Conservation (phyloP, 306 rosid species). For the Rubus parviflorus region DNA sequence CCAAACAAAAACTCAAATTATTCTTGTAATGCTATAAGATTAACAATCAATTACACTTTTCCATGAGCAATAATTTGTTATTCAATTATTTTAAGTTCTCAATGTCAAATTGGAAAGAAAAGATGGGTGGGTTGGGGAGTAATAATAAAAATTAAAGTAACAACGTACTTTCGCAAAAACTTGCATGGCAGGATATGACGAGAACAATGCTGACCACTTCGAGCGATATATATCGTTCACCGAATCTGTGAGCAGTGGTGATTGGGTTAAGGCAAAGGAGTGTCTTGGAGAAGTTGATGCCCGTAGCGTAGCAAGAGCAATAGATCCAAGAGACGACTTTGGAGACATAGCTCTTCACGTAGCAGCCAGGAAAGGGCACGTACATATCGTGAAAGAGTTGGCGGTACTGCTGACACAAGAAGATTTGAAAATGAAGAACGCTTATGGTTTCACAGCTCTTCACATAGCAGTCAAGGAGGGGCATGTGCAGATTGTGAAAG, state of each 20-base stretch:
- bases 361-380: not conserved
- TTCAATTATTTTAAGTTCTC: too few relatives aligned
- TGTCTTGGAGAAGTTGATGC: not conserved
- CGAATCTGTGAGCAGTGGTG: not conserved
- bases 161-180: too few relatives aligned
- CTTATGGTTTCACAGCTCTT: not conserved
- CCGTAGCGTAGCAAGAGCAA: not conserved
- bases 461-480: not conserved
- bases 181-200: too few relatives aligned
- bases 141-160: too few relatives aligned
- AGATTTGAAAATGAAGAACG: not conserved
- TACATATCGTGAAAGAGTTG: not conserved
- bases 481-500: not conserved
- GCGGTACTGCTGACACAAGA: not conserved
- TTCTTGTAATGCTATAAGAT: too few relatives aligned
- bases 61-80: too few relatives aligned
- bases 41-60: too few relatives aligned
- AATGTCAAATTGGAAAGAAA: too few relatives aligned
- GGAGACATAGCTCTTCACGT: not conserved
- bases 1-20: too few relatives aligned
- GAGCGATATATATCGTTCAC: not conserved
- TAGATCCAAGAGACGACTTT: not conserved
- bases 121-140: too few relatives aligned
- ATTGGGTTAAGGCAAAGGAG: not conserved
- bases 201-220: not conserved